Evolutionary conservation across 2,329 filamentous ascomycete species (phyloP).

Genomic region (Ceratocystis smalleyi): DNA sequence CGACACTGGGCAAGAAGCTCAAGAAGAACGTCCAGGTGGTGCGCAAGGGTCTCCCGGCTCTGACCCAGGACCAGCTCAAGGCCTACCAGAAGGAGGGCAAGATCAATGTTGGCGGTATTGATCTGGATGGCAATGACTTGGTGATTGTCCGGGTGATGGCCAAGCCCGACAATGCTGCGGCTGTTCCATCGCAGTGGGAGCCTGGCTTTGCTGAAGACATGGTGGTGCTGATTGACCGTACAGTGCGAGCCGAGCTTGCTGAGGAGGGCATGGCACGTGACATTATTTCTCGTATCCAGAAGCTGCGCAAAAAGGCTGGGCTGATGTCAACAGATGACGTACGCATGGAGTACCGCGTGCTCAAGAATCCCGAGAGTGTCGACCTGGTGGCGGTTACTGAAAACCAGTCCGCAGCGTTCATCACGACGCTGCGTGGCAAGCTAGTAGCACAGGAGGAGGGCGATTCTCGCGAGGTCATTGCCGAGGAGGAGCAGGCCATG

Average conservation of each 20-base stretch:
- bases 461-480: conserved; percentile 38
- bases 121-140: conserved; percentile 66
- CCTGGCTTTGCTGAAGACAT: conserved; percentile 31
- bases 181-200: conserved; percentile 18
- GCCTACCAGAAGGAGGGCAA: conserved; percentile 56
- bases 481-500: conserved; percentile 72
- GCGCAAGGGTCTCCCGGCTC: conserved; percentile 61
- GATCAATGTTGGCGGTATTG: conserved; percentile 74
- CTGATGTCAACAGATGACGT: conserved; percentile 86
- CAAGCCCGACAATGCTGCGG: background rate
- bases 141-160: conserved; percentile 24
- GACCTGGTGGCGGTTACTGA: conserved; percentile 56
- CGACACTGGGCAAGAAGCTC: conserved; percentile 76
- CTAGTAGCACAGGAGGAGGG: conserved; percentile 37
- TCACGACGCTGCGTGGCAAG: conserved; percentile 62
- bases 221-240: conserved; percentile 74
- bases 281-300: conserved; percentile 84
- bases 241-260: conserved; percentile 68
- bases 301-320: conserved; percentile 83
- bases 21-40: conserved; percentile 79
- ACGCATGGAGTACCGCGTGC: conserved; percentile 78
- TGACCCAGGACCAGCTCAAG: conserved; percentile 67
- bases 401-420: conserved; percentile 51
- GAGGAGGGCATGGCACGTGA: conserved; percentile 82
- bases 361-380: conserved; percentile 62